These are phyloP conservation scores for Aureobasidium sp. DNA, from an alignment of 2,329 filamentous ascomycete species.

Conservation along the genomic window DNA sequence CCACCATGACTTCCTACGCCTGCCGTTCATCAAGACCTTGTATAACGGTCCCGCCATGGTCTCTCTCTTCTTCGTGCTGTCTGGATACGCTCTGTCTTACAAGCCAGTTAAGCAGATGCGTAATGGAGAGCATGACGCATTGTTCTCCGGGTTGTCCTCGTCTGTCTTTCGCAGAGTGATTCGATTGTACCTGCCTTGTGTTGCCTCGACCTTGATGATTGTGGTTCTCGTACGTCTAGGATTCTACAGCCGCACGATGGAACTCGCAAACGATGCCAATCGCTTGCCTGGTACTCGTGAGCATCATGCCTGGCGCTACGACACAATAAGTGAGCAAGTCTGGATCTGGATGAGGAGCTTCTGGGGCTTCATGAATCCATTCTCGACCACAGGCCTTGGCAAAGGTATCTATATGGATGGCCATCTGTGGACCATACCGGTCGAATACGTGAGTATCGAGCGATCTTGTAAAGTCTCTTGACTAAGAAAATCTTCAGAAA, in stretches of 20 bases:
- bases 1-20: conserved; percentile 28
- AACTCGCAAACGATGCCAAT: conserved; percentile 10
- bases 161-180: conserved; percentile 17
- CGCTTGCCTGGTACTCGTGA: conserved; percentile 11
- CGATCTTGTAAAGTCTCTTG: not conserved
- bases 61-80: conserved; percentile 54
- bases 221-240: not conserved
- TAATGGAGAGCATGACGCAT: conserved; percentile 19
- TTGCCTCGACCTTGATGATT: conserved; percentile 15
- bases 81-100: conserved; percentile 51
- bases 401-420: conserved; percentile 26
- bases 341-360: conserved; percentile 31
- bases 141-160: conserved; percentile 15
- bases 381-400: not conserved
- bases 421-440: conserved; percentile 50
- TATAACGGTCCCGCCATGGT: conserved; percentile 49
- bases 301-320: conserved; percentile 7
- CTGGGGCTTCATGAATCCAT: conserved; percentile 11
- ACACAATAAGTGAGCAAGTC: conserved; percentile 12
- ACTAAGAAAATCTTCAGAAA: not conserved
- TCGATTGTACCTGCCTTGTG: conserved; percentile 16
- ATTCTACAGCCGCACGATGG: conserved; percentile 12
- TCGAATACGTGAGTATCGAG: not conserved
- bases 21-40: conserved; percentile 46
- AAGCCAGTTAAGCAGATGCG: conserved; percentile 16